Conservation (phyloP, 495 filamentous ascomycete species). For the Eremomyces bilateralis region DNA sequence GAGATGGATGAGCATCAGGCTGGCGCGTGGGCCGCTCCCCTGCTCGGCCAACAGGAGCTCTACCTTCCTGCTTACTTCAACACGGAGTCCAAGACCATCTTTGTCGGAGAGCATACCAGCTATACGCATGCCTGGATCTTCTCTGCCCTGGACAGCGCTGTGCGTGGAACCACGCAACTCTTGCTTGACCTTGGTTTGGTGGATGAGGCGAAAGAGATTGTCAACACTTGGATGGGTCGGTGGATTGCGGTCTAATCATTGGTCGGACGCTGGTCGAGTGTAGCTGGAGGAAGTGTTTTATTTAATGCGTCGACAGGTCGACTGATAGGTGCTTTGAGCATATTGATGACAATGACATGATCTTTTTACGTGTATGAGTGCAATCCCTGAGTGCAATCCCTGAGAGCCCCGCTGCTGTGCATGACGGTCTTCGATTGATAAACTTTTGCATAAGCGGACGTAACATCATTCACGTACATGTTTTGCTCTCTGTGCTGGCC, state of each 20-base stretch:
- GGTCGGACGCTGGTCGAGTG: too few species aligned
- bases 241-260: constrained; percentile 29
- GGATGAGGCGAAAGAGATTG: constrained; percentile 43
- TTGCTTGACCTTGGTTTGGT: constrained; percentile 45
- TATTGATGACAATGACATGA: too few species aligned
- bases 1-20: constrained; percentile 28
- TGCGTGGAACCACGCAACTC: constrained; percentile 40
- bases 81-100: constrained; percentile 41
- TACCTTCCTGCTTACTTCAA: constrained; percentile 49
- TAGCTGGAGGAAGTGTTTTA: too few species aligned
- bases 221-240: constrained; percentile 45
- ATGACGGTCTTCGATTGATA: too few species aligned
- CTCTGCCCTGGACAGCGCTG: constrained; percentile 41
- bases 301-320: too few species aligned
- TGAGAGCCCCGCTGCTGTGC: too few species aligned
- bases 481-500: too few species aligned
- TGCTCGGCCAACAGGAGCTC: constrained; percentile 36
- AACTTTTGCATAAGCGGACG: too few species aligned
- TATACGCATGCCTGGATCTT: constrained; percentile 62
- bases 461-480: too few species aligned
- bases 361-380: too few species aligned
- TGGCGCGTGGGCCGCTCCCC: constrained; percentile 33
- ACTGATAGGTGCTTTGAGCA: too few species aligned
- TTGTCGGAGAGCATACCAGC: constrained; percentile 48
- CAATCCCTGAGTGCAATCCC: too few species aligned